Base-by-base conservation (phyloP, 345 rosid species). In the Syzygium aromaticum region DNA sequence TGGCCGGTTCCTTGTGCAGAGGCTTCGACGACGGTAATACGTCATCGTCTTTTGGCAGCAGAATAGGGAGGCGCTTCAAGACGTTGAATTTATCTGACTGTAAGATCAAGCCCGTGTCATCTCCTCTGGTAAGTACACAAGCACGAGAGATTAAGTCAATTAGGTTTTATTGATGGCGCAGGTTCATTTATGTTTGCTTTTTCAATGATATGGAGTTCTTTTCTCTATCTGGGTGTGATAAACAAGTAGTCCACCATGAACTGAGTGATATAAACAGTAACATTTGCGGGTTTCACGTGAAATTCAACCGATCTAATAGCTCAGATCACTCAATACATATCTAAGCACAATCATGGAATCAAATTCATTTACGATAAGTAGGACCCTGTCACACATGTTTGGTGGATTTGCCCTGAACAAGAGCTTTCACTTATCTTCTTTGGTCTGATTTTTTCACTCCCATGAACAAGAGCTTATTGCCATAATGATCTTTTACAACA, bases 51-150 rank as follows among this genome's bases (percentile, higher is more conserved):
- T 88, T 91, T 84, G 87, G 87, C 78, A 87, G 92, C 86, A 90
- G 92, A 87, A 84, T 93, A 23, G 93, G 88, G 86, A 92, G 93
- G 88, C 93, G 95, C 90, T 90, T 89, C 51, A 93, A 91, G 86
- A 88, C 98, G 16, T 86, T 90, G 89, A 91, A 80, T 89, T 86
- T 88, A 85, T 92, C 95, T 1, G 93, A 94, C 56, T 11, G 49
- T 86, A 87, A 89, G 40, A 93, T 90, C 90, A 95, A 95, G 91
- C 93, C 91, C 88, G 92, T 89, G 59, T 88, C 88, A 52, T 93
- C 91, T 88, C 78, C 92, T 19, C 87, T n/a, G 91, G 95, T 95
- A 88, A 87, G 93, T 54, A 54, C 1, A 25, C 80, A 73, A 73
- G 4, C 49, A 7, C 49, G 80, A 73, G 80, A 73, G 82, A 73